These are phyloP conservation scores for Nakaseomyces bracarensis DNA, from an alignment of 1,139 yeast genomes.

Conservation along the genomic window DNA sequence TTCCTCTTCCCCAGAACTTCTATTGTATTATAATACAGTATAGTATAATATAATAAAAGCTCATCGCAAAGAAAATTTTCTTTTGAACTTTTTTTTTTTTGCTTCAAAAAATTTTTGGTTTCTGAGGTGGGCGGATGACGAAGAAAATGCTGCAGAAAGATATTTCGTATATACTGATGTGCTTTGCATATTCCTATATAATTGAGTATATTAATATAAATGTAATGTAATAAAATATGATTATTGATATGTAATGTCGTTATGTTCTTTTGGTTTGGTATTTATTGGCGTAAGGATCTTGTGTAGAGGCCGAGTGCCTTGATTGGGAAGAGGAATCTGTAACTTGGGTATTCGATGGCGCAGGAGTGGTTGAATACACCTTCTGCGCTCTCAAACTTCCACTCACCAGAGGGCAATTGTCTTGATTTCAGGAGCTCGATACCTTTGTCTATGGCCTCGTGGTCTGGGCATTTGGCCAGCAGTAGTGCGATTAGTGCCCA, in stretches of 20 bases:
- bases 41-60: not conserved
- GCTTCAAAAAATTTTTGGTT: not conserved
- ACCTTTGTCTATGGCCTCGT: slow-evolving; percentile 54
- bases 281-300: not conserved
- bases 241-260: not conserved
- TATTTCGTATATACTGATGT: no score
- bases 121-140: no score
- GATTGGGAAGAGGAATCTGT: slow-evolving; percentile 80
- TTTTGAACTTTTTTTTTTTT: not conserved
- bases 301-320: slow-evolving; percentile 81
- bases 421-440: slow-evolving; percentile 54
- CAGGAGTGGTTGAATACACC: slow-evolving; percentile 94
- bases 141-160: no score
- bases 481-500: slow-evolving; percentile 86
- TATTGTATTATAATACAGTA: no score
- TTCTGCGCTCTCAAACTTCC: slow-evolving; percentile 78
- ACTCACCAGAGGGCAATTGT: slow-evolving; percentile 73
- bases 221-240: no score
- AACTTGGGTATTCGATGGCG: slow-evolving; percentile 94
- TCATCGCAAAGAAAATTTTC: not conserved
- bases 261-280: no score
- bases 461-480: slow-evolving; percentile 72
- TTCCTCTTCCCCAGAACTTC: not conserved
- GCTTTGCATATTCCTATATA: no score
- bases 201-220: no score